phyloP scores from a whole-genome alignment of 805 yeast genomes.

The Saccharomycopsis fermentans region DNA sequence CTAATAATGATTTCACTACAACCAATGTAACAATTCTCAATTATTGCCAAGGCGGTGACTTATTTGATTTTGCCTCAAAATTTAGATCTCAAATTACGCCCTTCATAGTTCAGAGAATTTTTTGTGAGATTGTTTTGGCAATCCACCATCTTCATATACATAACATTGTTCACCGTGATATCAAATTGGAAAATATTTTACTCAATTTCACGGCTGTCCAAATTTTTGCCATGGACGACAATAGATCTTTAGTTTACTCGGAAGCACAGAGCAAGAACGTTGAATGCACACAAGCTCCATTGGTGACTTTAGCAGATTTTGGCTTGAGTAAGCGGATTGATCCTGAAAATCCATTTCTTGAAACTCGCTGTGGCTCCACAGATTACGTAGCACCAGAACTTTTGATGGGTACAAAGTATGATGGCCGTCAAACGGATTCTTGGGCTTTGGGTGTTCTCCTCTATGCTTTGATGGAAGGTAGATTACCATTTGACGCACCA shows the following conservation, averaged over 20 bases:
- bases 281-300: constrained; percentile 22
- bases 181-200: constrained; percentile 77
- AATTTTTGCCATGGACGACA: not conserved
- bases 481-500: constrained; percentile 87
- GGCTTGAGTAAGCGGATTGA: constrained; percentile 72
- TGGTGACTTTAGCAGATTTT: constrained; percentile 71
- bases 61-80: constrained; percentile 50
- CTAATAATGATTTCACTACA: constrained; percentile 23
- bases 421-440: constrained; percentile 82
- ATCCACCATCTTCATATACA: constrained; percentile 60
- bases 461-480: constrained; percentile 71
- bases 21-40: constrained; percentile 37
- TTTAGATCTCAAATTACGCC: constrained; percentile 36
- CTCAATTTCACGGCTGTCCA: constrained; percentile 24
- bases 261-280: not conserved
- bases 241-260: not conserved
- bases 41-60: constrained; percentile 77
- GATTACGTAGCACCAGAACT: constrained; percentile 95
- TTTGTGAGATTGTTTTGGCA: constrained; percentile 61
- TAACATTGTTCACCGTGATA: constrained; percentile 78
- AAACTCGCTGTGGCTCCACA: constrained; percentile 92
- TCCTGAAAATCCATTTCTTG: constrained; percentile 49
- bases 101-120: constrained; percentile 46
- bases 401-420: constrained; percentile 80
- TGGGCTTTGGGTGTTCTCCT: constrained; percentile 95